These are phyloP conservation scores for Sporisorium graminicola DNA, from an alignment of 1,284 basidiomycete species.

Conservation along the genomic window DNA sequence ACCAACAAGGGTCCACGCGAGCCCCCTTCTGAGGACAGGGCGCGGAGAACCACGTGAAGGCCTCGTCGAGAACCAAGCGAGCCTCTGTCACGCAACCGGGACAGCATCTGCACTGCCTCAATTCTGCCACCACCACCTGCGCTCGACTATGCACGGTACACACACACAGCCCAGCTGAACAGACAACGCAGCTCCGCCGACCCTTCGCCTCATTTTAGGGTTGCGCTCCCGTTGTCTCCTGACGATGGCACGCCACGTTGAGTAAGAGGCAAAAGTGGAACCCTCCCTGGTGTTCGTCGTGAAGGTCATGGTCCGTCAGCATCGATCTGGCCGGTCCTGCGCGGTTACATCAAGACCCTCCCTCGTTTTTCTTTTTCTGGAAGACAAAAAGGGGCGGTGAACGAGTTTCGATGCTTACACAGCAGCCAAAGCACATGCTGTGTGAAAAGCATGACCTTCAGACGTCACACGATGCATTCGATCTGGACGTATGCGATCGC, in stretches of 20 bases:
- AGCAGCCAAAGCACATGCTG: neutral
- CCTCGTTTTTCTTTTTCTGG: no score
- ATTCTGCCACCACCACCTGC: neutral
- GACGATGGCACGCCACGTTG: neutral
- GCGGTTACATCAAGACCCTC: neutral
- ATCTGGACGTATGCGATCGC: neutral
- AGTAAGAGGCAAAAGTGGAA: neutral
- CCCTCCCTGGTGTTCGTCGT: no score
- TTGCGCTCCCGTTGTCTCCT: neutral
- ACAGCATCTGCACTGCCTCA: neutral
- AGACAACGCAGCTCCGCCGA: neutral
- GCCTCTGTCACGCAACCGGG: no score
- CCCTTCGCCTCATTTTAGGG: neutral
- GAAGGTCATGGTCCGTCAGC: neutral
- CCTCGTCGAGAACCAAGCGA: neutral
- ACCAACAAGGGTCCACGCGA: slow-evolving; percentile 25
- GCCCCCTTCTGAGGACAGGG: neutral
- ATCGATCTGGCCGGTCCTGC: neutral
- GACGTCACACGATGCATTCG: neutral
- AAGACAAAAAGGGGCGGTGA: neutral
- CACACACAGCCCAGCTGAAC: no score
- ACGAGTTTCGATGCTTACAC: slow-evolving; percentile 1
- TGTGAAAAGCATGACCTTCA: neutral
- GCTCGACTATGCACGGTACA: no score
- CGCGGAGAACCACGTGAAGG: slow-evolving; percentile 11